A percentile compares a stretch with the other conserved stretches of the same genome.
phyloP scores from a whole-genome alignment of 1,284 basidiomycete species.

The Ceratobasidium sp. region DNA sequence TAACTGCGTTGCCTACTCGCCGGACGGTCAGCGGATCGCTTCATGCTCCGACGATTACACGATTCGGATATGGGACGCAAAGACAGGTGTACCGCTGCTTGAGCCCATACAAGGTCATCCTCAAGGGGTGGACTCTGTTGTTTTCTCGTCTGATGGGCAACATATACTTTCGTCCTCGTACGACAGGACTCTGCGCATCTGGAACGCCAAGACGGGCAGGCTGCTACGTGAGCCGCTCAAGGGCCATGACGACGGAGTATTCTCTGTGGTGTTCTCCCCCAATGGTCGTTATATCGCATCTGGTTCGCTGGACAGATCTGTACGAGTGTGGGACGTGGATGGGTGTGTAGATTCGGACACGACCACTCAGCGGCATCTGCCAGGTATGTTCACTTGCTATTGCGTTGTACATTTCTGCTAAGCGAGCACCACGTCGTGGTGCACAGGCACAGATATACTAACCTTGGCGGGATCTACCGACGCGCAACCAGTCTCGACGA shows the following conservation, averaged over 20 bases:
- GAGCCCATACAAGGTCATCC: neutral
- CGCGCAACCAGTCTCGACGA: neutral
- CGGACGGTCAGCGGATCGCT: neutral
- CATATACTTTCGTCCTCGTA: neutral
- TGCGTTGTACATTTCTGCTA: neutral
- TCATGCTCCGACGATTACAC: constrained; percentile 1
- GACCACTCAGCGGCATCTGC: neutral
- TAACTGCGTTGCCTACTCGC: constrained; percentile 12
- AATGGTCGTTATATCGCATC: neutral
- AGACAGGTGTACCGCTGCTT: neutral
- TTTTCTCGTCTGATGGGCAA: constrained; percentile 36
- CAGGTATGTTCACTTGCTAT: neutral
- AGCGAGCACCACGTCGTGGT: neutral
- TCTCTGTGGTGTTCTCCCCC: neutral
- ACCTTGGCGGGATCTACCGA: neutral
- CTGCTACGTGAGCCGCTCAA: neutral
- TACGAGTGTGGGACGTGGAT: constrained; percentile 45
- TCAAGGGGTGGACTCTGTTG: neutral
- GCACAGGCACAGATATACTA: neutral
- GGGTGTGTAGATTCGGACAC: neutral
- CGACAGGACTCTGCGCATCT: neutral
- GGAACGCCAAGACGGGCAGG: constrained; percentile 18
- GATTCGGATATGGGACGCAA: constrained; percentile 18
- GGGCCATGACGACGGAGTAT: neutral
- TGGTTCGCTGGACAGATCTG: constrained; percentile 48